Percentiles rank a stretch among this genome's conserved stretches.
These are phyloP conservation scores for Umbellularia californica DNA, from an alignment of 164 flowering plant genomes.

Conservation along the genomic window DNA sequence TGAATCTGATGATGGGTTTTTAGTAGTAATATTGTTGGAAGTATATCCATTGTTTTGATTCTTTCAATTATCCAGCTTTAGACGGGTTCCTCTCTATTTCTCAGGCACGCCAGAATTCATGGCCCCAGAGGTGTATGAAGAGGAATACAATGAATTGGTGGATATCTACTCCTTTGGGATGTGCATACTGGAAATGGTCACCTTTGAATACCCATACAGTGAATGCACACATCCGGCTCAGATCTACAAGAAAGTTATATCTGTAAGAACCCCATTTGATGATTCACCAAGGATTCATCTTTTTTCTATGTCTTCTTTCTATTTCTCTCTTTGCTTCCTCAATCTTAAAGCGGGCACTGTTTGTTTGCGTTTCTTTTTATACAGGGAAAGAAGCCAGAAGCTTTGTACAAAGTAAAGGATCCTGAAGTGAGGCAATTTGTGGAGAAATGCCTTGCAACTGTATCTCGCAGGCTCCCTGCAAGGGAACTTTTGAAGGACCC, in stretches of 20 bases:
- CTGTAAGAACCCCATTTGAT: constrained; percentile 47
- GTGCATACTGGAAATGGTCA: constrained; percentile 96
- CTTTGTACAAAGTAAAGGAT: constrained; percentile 74
- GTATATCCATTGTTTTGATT: too few species aligned
- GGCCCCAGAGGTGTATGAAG: constrained; percentile 97
- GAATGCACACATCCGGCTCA: constrained; percentile 95
- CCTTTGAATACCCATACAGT: constrained; percentile 94
- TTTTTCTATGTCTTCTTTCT: too few species aligned
- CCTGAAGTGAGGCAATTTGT: constrained; percentile 76
- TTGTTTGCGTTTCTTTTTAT: constrained; percentile 2
- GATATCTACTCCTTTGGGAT: constrained; percentile 96
- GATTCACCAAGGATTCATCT: not conserved
- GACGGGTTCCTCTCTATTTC: not conserved
- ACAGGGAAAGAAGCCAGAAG: constrained; percentile 87
- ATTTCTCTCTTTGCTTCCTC: not conserved
- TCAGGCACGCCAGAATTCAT: constrained; percentile 98
- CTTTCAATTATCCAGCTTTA: not conserved
- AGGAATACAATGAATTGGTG: constrained; percentile 90
- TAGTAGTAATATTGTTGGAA: not conserved
- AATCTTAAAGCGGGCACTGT: not conserved
- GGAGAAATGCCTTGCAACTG: constrained; percentile 85
- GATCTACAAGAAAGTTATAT: constrained; percentile 92
- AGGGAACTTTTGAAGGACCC: constrained; percentile 84
- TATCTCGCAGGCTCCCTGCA: constrained; percentile 67
- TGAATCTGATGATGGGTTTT: not conserved